phyloP scores from a whole-genome alignment of 768 basidiomycete genomes.

The Tubosaeta sp. region DNA sequence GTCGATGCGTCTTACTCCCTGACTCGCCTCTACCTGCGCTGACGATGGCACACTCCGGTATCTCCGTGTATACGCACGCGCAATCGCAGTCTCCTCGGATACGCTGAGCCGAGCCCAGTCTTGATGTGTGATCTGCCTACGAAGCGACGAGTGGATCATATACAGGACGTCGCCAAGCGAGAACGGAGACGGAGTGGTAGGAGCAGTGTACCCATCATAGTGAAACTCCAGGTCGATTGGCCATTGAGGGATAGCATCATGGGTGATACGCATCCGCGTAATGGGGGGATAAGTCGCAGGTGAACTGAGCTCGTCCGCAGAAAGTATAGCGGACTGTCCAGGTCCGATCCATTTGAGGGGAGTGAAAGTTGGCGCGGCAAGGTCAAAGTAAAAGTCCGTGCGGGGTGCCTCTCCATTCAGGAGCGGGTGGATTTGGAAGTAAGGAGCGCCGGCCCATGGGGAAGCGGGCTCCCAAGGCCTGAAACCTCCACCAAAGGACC shows the following conservation, averaged over 20 bases:
- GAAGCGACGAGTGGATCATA: slow-evolving; percentile 46
- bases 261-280: slow-evolving; percentile 51
- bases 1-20: slow-evolving; percentile 39
- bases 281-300: slow-evolving; percentile 55
- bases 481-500: slow-evolving; percentile 27
- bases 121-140: slow-evolving; percentile 35
- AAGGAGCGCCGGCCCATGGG: slow-evolving; percentile 22
- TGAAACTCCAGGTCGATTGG: slow-evolving; percentile 49
- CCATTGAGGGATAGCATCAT: slow-evolving; percentile 58
- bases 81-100: slow-evolving; percentile 28
- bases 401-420: slow-evolving; percentile 49
- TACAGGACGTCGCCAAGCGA: slow-evolving; percentile 56
- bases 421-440: slow-evolving; percentile 27
- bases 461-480: slow-evolving; percentile 20
- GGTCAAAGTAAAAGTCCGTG: slow-evolving; percentile 51
- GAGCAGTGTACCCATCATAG: slow-evolving; percentile 20
- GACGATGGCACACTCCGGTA: slow-evolving; percentile 28
- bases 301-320: slow-evolving; percentile 44
- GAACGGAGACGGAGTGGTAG: slow-evolving; percentile 38
- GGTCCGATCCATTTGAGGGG: slow-evolving; percentile 40
- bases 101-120: slow-evolving; percentile 32
- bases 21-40: slow-evolving; percentile 31
- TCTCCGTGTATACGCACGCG: slow-evolving; percentile 36
- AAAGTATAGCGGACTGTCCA: slow-evolving; percentile 37
- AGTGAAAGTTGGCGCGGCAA: slow-evolving; percentile 43